phyloP scores from a whole-genome alignment of 2,329 filamentous ascomycete genomes.

The Aaosphaeria arxii region DNA sequence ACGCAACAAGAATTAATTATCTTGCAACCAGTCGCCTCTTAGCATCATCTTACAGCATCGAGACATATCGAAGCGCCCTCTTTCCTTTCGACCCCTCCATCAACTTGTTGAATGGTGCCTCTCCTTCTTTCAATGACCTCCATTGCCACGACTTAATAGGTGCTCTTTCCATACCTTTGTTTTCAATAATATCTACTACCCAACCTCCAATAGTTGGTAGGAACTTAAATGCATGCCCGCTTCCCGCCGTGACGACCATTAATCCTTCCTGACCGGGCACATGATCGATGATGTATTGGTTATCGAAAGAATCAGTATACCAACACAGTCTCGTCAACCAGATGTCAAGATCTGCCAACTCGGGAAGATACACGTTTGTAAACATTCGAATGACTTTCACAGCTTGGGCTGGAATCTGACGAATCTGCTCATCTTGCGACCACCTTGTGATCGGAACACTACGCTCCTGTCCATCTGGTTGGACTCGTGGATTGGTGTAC shows the following conservation, averaged over 20 bases:
- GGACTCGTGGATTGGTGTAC: slow-evolving; percentile 39
- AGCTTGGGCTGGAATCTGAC: slow-evolving; percentile 23
- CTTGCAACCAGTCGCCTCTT: too few species aligned
- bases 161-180: slow-evolving; percentile 7
- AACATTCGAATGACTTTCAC: slow-evolving; percentile 30
- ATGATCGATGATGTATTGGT: slow-evolving; percentile 21
- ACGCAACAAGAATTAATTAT: too few species aligned
- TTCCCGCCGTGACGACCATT: slow-evolving; percentile 27
- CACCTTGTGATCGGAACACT: slow-evolving; percentile 44
- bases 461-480: slow-evolving; percentile 36
- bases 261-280: slow-evolving; percentile 14
- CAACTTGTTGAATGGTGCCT: slow-evolving; percentile 2
- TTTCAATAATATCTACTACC: slow-evolving; percentile 22
- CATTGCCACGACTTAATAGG: slow-evolving; percentile 10
- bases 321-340: slow-evolving; percentile 7
- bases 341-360: slow-evolving; percentile 33
- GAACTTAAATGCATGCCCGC: slow-evolving; percentile 32
- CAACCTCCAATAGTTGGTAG: slow-evolving; percentile 25
- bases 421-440: slow-evolving; percentile 12
- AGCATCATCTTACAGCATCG: neutral
- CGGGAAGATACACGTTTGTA: slow-evolving; percentile 43
- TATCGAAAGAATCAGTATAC: slow-evolving; percentile 20
- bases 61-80: slow-evolving; percentile 4
- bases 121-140: slow-evolving; percentile 1
- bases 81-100: slow-evolving; percentile 5